Evolutionary conservation across 1,284 basidiomycete genomes (phyloP).

Genomic region (Limonomyces culmigenus): DNA sequence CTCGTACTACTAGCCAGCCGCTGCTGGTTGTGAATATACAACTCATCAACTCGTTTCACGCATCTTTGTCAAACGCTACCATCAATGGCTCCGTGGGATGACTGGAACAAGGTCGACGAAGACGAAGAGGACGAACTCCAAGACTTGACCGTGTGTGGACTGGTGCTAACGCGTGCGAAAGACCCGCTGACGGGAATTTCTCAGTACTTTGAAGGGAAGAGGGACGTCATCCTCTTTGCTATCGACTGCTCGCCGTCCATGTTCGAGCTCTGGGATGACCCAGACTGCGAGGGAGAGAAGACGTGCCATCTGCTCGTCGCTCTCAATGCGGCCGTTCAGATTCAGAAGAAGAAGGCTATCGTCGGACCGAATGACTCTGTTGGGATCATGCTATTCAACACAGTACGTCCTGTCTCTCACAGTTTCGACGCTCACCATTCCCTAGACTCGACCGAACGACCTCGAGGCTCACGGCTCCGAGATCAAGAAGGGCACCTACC

Average conservation of each 20-base stretch:
- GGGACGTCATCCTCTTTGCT: slow-evolving; percentile 80
- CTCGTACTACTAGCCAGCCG: too few relatives aligned
- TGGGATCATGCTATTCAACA: slow-evolving; percentile 86
- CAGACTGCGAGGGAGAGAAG: slow-evolving; percentile 38
- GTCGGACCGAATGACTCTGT: slow-evolving; percentile 77
- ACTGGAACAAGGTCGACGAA: slow-evolving; percentile 59
- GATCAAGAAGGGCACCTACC: slow-evolving; percentile 57
- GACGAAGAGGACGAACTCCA: slow-evolving; percentile 69
- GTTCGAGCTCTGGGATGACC: slow-evolving; percentile 54
- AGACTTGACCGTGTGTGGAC: slow-evolving; percentile 37
- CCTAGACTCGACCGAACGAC: slow-evolving; percentile 25
- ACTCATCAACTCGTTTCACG: too few relatives aligned
- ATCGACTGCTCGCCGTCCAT: slow-evolving; percentile 88
- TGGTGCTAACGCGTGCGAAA: background rate
- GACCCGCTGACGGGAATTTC: background rate
- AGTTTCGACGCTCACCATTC: background rate
- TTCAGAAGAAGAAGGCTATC: slow-evolving; percentile 82
- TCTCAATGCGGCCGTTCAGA: slow-evolving; percentile 67
- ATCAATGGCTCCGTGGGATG: slow-evolving; percentile 49
- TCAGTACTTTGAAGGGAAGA: slow-evolving; percentile 56
- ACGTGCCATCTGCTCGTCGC: slow-evolving; percentile 54
- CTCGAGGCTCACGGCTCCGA: slow-evolving; percentile 39
- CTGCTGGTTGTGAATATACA: too few relatives aligned
- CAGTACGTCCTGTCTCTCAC: slow-evolving; percentile 32
- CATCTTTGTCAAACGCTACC: too few relatives aligned